These are phyloP conservation scores for Chimonanthus praecox DNA, from an alignment of 164 flowering plant species.

Conservation along the genomic window DNA sequence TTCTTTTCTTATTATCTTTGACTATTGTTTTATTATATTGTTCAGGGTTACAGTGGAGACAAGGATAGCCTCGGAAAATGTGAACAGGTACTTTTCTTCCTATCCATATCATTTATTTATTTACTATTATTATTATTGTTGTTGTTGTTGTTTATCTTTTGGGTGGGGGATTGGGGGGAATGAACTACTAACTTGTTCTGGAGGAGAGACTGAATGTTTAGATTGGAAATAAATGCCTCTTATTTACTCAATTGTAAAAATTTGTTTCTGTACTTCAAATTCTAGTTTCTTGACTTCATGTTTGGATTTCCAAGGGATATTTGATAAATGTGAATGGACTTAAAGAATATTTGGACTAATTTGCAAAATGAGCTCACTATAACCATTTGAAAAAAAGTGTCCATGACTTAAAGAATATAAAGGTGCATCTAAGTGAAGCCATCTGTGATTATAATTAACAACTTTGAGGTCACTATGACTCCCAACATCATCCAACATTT, in stretches of 20 bases:
- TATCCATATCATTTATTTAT: conserved; percentile 1
- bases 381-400: too few species aligned
- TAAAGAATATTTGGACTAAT: not conserved
- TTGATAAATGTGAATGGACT: not conserved
- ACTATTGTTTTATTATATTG: not conserved
- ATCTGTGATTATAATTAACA: too few species aligned
- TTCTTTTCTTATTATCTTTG: conserved; percentile 1
- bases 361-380: not conserved
- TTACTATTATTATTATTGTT: not conserved
- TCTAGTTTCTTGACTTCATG: not conserved
- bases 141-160: not conserved
- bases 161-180: not conserved
- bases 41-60: conserved; percentile 68
- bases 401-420: too few species aligned
- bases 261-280: not conserved
- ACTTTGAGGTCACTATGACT: too few species aligned
- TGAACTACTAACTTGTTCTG: not conserved
- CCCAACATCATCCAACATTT: too few species aligned
- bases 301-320: not conserved
- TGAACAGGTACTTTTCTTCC: conserved; percentile 64
- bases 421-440: not conserved
- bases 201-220: not conserved
- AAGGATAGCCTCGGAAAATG: conserved; percentile 82
- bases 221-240: not conserved
- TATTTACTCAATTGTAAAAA: not conserved